Percentiles rank a stretch among this genome's conserved stretches.
These are phyloP conservation scores for Mycena sanguinolenta DNA, from an alignment of 768 basidiomycete species.

Conservation along the genomic window DNA sequence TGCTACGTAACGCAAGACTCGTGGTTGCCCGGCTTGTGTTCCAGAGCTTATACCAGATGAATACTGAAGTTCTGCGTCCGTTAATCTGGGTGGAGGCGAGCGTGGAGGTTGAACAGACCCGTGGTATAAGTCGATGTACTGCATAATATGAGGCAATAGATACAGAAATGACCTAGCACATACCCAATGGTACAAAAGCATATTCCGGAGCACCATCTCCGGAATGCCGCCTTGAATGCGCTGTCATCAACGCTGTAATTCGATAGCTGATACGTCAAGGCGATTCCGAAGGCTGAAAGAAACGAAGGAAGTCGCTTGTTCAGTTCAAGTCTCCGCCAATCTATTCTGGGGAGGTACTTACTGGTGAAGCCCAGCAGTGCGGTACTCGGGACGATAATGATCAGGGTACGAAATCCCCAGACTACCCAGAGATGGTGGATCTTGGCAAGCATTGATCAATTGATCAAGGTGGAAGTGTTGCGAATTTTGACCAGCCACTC, in stretches of 20 bases:
- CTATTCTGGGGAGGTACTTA: background rate
- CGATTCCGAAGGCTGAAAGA: background rate
- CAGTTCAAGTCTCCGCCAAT: too few species aligned
- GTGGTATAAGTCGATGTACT: background rate
- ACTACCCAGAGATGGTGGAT: background rate
- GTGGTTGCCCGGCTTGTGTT: background rate
- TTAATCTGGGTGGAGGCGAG: background rate
- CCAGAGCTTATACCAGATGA: slow-evolving; percentile 3
- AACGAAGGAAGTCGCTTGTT: too few species aligned
- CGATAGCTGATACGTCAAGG: slow-evolving; percentile 1
- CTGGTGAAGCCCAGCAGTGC: background rate
- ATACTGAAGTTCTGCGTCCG: background rate
- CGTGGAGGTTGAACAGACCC: background rate
- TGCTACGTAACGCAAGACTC: background rate
- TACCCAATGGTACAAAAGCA: background rate
- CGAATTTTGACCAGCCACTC: too few species aligned
- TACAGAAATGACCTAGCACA: background rate
- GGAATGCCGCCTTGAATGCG: background rate
- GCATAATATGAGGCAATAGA: background rate
- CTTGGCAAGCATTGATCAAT: background rate
- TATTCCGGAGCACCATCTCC: background rate
- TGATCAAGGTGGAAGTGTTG: too few species aligned
- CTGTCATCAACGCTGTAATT: background rate
- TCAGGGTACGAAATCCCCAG: background rate
- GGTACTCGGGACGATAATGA: background rate